A percentile compares a stretch with the other conserved stretches of the same genome.
These are phyloP conservation scores for Lotus japonicus DNA, from an alignment of 306 rosid genomes.

Conservation along the genomic window DNA sequence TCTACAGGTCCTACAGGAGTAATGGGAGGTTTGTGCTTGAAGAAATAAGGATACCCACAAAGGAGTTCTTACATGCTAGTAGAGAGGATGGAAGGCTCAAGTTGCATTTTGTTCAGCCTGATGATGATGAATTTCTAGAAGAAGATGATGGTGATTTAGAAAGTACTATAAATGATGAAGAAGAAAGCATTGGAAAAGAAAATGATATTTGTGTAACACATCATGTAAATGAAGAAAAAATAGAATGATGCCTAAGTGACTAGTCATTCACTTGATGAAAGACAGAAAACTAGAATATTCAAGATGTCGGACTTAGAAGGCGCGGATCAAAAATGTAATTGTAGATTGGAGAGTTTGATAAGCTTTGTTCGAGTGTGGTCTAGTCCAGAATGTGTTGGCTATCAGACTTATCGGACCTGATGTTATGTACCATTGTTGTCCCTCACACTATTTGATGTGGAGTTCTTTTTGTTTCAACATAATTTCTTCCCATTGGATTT, in stretches of 20 bases:
- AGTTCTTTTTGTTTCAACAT: too few relatives aligned
- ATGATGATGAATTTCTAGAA: constrained; percentile 32
- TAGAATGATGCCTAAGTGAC: constrained; percentile 10
- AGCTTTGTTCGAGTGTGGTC: too few relatives aligned
- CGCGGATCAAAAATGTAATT: too few relatives aligned
- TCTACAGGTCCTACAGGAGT: constrained; percentile 57
- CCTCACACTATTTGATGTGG: too few relatives aligned
- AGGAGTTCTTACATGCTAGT: constrained; percentile 66
- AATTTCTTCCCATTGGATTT: too few relatives aligned
- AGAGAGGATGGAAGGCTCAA: constrained; percentile 86
- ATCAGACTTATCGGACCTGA: too few relatives aligned
- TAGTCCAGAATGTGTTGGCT: too few relatives aligned
- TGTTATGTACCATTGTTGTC: too few relatives aligned
- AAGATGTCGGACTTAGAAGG: neutral
- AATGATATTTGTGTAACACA: neutral
- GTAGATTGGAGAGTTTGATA: too few relatives aligned
- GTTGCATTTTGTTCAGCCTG: constrained; percentile 54
- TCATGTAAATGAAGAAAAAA: constrained; percentile 17
- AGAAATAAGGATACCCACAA: constrained; percentile 62
- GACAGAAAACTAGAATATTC: neutral
- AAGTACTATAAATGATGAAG: neutral
- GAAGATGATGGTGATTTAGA: constrained; percentile 8
- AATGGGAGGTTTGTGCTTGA: constrained; percentile 81
- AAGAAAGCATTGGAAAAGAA: constrained; percentile 18
- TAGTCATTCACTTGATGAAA: constrained; percentile 4